These are phyloP conservation scores for Infundibulicybe gibba DNA, from an alignment of 768 basidiomycete genomes.

Conservation along the genomic window DNA sequence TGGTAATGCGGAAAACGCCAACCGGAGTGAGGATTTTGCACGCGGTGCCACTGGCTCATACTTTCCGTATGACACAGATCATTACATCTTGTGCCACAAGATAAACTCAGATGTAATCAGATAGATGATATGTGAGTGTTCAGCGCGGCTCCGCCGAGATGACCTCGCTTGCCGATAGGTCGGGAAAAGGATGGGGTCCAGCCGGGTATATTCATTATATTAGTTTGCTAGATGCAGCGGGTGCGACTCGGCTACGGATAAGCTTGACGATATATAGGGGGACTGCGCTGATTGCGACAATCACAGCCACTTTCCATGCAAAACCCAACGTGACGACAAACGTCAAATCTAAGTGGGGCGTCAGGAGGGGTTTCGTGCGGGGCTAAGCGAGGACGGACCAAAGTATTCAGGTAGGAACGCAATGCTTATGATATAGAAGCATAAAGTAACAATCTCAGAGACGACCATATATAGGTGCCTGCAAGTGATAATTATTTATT, in stretches of 20 bases:
- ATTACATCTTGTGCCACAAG: too few relatives aligned
- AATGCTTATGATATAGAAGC: conserved; percentile 88
- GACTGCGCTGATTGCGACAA: conserved; percentile 90
- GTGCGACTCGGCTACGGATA: conserved; percentile 81
- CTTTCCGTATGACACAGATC: too few relatives aligned
- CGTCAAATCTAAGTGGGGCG: conserved; percentile 62
- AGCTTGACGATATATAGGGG: conserved; percentile 91
- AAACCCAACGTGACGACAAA: conserved; percentile 89
- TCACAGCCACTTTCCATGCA: conserved; percentile 92
- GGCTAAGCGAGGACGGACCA: conserved; percentile 50
- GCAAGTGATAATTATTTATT: background rate
- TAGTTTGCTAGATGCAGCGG: conserved; percentile 92
- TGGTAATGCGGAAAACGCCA: too few relatives aligned
- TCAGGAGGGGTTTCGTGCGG: background rate
- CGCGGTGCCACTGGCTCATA: too few relatives aligned
- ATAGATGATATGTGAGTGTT: too few relatives aligned
- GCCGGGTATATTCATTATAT: conserved; percentile 33
- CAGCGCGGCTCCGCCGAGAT: too few relatives aligned
- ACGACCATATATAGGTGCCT: conserved; percentile 97
- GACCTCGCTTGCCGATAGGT: too few relatives aligned
- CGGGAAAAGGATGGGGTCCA: too few relatives aligned
- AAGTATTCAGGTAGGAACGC: conserved; percentile 96
- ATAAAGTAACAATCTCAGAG: conserved; percentile 83
- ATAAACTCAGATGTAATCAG: too few relatives aligned
- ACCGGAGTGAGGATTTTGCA: too few relatives aligned